Percentiles rank a stretch among this genome's conserved stretches.
These are phyloP conservation scores for Colletotrichum neosansevieriae DNA, from an alignment of 2,329 filamentous ascomycete genomes.

Conservation along the genomic window DNA sequence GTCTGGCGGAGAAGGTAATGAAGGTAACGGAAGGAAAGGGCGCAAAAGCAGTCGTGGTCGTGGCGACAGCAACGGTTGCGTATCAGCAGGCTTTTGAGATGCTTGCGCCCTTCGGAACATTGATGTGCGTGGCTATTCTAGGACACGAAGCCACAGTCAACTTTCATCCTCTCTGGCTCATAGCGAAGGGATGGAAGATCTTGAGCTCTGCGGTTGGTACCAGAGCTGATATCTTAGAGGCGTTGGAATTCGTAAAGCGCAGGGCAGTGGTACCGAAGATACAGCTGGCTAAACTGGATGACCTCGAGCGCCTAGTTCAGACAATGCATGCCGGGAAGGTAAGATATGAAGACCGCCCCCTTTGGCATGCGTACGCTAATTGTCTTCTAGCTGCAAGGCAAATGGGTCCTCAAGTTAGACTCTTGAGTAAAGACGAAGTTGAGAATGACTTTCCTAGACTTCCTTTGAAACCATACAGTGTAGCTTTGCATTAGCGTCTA, in stretches of 20 bases:
- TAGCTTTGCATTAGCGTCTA: no score
- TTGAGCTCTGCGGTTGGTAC: slow-evolving; percentile 53
- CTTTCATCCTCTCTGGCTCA: slow-evolving; percentile 52
- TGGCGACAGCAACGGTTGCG: slow-evolving; percentile 46
- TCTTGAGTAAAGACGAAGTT: neutral
- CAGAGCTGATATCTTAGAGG: slow-evolving; percentile 53
- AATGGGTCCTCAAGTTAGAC: slow-evolving; percentile 34
- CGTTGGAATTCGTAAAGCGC: slow-evolving; percentile 54
- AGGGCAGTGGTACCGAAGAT: slow-evolving; percentile 42
- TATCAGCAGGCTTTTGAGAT: slow-evolving; percentile 51
- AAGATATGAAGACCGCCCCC: neutral
- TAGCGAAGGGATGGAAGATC: slow-evolving; percentile 51
- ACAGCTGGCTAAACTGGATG: slow-evolving; percentile 43
- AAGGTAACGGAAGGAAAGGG: slow-evolving; percentile 43
- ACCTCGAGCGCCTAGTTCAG: slow-evolving; percentile 38
- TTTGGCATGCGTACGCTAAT: neutral
- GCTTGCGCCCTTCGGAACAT: slow-evolving; percentile 52
- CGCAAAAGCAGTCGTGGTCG: slow-evolving; percentile 48
- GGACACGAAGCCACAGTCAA: slow-evolving; percentile 41
- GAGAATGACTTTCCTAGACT: no score
- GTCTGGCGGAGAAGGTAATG: slow-evolving; percentile 44
- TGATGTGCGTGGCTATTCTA: slow-evolving; percentile 55
- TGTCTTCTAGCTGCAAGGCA: slow-evolving; percentile 8
- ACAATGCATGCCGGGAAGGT: slow-evolving; percentile 26
- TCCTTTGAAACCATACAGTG: no score